Evolutionary conservation across 2,329 filamentous ascomycete genomes (phyloP).

Genomic region (Sordariomycetes sp.): DNA sequence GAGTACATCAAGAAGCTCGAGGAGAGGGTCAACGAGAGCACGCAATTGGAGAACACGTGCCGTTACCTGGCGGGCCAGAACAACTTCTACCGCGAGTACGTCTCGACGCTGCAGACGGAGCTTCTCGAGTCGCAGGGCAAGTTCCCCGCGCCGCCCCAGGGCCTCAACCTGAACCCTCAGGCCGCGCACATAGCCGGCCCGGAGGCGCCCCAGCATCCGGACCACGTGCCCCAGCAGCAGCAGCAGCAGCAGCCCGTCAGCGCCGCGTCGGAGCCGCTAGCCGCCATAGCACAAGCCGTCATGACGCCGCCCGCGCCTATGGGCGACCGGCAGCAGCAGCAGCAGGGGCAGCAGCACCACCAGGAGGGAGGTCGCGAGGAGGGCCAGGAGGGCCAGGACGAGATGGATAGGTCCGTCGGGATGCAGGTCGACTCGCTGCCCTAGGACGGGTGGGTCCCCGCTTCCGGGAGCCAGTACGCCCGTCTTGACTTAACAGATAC

Average conservation of each 20-base stretch:
- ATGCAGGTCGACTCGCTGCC: conserved; percentile 3
- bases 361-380: background rate
- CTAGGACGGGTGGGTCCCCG: background rate
- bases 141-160: conserved; percentile 69
- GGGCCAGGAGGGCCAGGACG: conserved; percentile 24
- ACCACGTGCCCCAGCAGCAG: background rate
- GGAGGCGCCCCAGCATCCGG: conserved; percentile 7
- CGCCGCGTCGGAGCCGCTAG: conserved; percentile 6
- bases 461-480: background rate
- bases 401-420: conserved; percentile 38
- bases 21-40: conserved; percentile 75
- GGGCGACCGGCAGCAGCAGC: conserved; percentile 6
- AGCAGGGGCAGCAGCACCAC: too few relatives aligned
- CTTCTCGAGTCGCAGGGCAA: conserved; percentile 76
- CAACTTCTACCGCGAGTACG: conserved; percentile 81
- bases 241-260: background rate
- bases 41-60: conserved; percentile 60
- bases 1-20: conserved; percentile 97
- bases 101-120: conserved; percentile 77
- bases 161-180: conserved; percentile 55
- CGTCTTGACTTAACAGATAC: conserved; percentile 5
- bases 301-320: conserved; percentile 5
- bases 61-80: conserved; percentile 82
- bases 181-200: conserved; percentile 11
- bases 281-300: conserved; percentile 1